Evolutionary conservation across 2,329 filamentous ascomycete genomes (phyloP), one percentile per base, ranked within the genome.

Genomic region (Pseudocercospora vitis): DNA sequence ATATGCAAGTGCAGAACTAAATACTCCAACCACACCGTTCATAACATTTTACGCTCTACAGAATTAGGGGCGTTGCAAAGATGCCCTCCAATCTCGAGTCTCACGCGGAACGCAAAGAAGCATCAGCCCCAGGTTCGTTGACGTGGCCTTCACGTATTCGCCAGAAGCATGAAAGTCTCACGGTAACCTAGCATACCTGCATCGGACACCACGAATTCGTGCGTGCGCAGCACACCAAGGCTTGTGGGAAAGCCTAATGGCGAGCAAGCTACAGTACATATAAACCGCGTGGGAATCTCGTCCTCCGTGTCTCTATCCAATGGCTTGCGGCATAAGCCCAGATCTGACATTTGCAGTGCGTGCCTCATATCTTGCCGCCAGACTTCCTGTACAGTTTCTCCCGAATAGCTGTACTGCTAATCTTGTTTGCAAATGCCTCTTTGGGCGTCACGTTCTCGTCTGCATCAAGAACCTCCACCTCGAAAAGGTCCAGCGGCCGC

Each of bases 341-440:
- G n/a, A n/a, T n/a, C n/a, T n/a, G n/a, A n/a, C n/a, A 11, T 29
- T 29, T 11, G 11, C 26, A 7, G 26, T 29, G 26, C 6, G 6
- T 24, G 37, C 16, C 14, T 42, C 37, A 42, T n/a, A 42, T 42
- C 37, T 42, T 42, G 2, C 54, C 61, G 12, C 53, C 46, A 26
- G 46, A 44, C 50, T 56, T 57, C 33, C 50, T 62, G 29, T 60
- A 63, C 19, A 70, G 37, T 58, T 67, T 70, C 51, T 67, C 65
- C 19, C 69, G 58, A 32, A 96, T 95, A 53, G 87, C 87, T 0
- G 91, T 95, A 73, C 91, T 96, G 76, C 91, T 95, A 63, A 96
- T 88, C 74, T 96, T 97, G 57, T 82, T 81, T 21, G 85, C 82
- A 71, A 95, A 96, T 60, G 81, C 79, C 52, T 84, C 81, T 44